Evolutionary conservation across 1,284 basidiomycete genomes (phyloP), one percentile per base, ranked within the genome.

Genomic region (Pyrrhoderma lamaoense): DNA sequence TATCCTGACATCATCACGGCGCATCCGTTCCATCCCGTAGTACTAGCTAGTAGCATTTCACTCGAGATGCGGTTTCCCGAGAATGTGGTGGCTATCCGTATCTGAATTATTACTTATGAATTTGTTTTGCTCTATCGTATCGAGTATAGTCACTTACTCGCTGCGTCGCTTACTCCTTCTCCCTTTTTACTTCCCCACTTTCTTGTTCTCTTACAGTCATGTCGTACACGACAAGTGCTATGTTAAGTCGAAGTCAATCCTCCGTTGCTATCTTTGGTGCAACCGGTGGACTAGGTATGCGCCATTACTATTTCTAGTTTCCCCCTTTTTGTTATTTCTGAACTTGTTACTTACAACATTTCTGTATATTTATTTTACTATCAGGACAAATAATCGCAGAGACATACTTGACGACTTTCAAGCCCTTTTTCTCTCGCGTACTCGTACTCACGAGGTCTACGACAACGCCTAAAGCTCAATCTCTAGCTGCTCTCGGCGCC

Each of bases 221-320:
- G 57, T 59, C 60, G 13, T 46, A 51, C 18, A 44, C 52, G n/a
- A 58, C 52, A 23, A 60, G 60, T 19, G 55, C 56, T 2, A 49
- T 48, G 42, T 47, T 60, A 14, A 56, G 56, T 44, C 54, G 59
- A 37, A 51, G 54, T 7, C 53, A 57, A 23, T 61, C 58, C 38
- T 47, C 52, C 49, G 56, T 64, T 42, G 60, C 56, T 22, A 59
- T 65, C 52, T 56, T 58, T 38, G 64, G 64, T 19, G 61, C 59
- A 9, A 63, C 64, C 16, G 64, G 64, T 13, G 36, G 50, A 16
- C 59, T 65, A 7, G 64, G 64, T 65, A 5, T 31, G 27, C 11
- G n/a, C n/a, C n/a, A n/a, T n/a, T n/a, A n/a, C n/a, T n/a, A n/a
- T n/a, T n/a, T n/a, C n/a, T n/a, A n/a, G n/a, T n/a, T n/a, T n/a